phyloP scores from a whole-genome alignment of 108 stramenopile species.

The Skeletonema tropicum region DNA sequence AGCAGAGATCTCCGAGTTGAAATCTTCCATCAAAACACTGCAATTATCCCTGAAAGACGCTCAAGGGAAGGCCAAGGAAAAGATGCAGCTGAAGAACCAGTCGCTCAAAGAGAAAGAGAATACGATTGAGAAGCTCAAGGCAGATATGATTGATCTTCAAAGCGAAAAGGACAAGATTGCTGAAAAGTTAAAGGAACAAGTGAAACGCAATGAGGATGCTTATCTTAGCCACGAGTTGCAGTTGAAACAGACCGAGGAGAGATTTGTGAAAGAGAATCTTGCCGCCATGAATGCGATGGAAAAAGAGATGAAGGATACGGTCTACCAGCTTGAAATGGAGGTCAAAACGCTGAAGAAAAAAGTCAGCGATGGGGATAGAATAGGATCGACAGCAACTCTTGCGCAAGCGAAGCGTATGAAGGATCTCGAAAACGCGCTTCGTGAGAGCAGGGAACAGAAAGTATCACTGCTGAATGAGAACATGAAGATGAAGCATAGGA shows the following conservation, averaged over 20 bases:
- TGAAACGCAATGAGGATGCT: slow-evolving; percentile 22
- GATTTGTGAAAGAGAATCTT: slow-evolving; percentile 29
- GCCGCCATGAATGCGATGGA: slow-evolving; percentile 34
- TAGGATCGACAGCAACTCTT: not conserved
- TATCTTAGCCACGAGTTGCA: slow-evolving; percentile 32
- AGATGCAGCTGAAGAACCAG: slow-evolving; percentile 35
- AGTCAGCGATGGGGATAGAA: not conserved
- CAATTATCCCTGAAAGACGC: slow-evolving; percentile 11
- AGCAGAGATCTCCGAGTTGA: slow-evolving; percentile 5
- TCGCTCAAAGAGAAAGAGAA: slow-evolving; percentile 40
- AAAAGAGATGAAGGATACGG: slow-evolving; percentile 37
- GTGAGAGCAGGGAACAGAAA: slow-evolving; percentile 36
- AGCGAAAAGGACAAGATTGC: slow-evolving; percentile 32
- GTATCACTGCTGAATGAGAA: slow-evolving; percentile 44
- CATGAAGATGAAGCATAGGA: slow-evolving; percentile 36
- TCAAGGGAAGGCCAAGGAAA: slow-evolving; percentile 41
- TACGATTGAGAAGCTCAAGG: slow-evolving; percentile 21
- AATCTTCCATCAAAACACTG: slow-evolving; percentile 1
- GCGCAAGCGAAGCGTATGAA: slow-evolving; percentile 9
- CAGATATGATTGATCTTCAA: slow-evolving; percentile 33
- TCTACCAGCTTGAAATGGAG: slow-evolving; percentile 41
- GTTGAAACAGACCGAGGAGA: slow-evolving; percentile 37
- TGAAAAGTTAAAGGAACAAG: slow-evolving; percentile 13
- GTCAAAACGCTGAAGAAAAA: slow-evolving; percentile 28
- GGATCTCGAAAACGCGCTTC: slow-evolving; percentile 36